Conservation (phyloP, 73 alveolate species). For the Paramecium caudatum region DNA sequence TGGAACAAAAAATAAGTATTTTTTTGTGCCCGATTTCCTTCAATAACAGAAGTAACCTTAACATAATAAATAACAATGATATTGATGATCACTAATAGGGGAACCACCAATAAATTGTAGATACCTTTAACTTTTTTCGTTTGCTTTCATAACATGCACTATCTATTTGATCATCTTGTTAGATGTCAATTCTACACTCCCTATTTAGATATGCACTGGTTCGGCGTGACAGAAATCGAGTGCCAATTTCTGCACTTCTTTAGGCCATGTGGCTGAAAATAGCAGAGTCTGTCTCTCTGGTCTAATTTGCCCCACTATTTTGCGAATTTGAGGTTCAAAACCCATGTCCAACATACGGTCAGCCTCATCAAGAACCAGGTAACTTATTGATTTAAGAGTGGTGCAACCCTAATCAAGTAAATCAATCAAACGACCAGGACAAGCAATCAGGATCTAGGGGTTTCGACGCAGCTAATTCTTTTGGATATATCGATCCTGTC, state of each 20-base stretch:
- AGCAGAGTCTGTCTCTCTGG: conserved; percentile 87
- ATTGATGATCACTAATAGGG: conserved; percentile 14
- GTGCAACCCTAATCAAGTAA: conserved; percentile 83
- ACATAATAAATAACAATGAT: conserved; percentile 13
- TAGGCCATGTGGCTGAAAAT: conserved; percentile 95
- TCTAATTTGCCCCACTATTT: conserved; percentile 80
- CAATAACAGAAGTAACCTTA: conserved; percentile 48
- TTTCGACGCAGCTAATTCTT: conserved; percentile 82
- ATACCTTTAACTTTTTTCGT: conserved; percentile 60
- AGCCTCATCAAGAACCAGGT: conserved; percentile 94
- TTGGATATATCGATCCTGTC: conserved; percentile 83
- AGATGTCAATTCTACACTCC: conserved; percentile 82
- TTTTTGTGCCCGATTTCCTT: conserved; percentile 73
- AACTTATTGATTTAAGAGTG: conserved; percentile 81
- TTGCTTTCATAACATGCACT: conserved; percentile 65
- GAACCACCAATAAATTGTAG: conserved; percentile 2
- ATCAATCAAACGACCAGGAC: conserved; percentile 96
- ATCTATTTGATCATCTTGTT: conserved; percentile 77
- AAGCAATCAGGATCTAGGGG: conserved; percentile 88
- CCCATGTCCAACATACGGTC: conserved; percentile 97
- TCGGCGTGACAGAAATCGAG: conserved; percentile 83
- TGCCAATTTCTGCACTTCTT: conserved; percentile 86
- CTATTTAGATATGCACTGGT: conserved; percentile 84
- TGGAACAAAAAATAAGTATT: conserved; percentile 86
- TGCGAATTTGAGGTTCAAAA: conserved; percentile 88